These are phyloP conservation scores for Paramyrothecium roridum DNA, from an alignment of 2,329 filamentous ascomycete species.

Conservation along the genomic window DNA sequence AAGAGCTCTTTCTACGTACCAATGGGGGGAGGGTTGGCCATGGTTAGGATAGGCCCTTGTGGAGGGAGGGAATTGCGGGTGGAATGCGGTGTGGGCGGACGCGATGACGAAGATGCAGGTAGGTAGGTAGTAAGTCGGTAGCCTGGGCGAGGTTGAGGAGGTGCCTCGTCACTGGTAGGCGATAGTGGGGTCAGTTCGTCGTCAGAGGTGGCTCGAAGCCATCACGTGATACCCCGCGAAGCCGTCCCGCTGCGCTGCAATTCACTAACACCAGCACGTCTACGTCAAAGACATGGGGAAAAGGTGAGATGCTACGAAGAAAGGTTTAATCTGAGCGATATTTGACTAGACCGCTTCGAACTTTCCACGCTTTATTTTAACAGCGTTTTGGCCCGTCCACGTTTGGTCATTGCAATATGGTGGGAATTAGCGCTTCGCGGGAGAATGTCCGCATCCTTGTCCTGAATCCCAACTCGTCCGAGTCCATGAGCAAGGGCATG, in stretches of 20 bases:
- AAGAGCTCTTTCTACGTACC: constrained; percentile 34
- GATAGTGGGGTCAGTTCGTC: constrained; percentile 25
- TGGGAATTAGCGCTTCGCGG: no score
- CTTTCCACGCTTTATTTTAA: no score
- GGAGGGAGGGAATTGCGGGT: constrained; percentile 5
- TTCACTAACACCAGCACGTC: not conserved
- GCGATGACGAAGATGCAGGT: constrained; percentile 7
- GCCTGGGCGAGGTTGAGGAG: constrained; percentile 23
- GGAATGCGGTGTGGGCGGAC: constrained; percentile 10
- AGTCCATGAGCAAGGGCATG: constrained; percentile 67
- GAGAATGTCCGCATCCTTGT: constrained; percentile 52
- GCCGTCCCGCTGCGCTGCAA: constrained; percentile 3
- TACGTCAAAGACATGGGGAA: not conserved
- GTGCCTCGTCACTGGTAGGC: constrained; percentile 28
- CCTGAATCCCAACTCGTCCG: constrained; percentile 77
- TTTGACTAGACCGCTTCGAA: no score
- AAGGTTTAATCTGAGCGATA: no score
- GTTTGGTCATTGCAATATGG: no score
- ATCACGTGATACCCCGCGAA: constrained; percentile 37
- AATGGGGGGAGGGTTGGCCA: constrained; percentile 53
- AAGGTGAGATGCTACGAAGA: constrained; percentile 2
- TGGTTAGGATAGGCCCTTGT: constrained; percentile 28
- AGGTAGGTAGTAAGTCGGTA: constrained; percentile 2
- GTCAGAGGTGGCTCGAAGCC: constrained; percentile 30
- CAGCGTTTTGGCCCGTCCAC: no score